Percentiles rank a stretch among this genome's conserved stretches.
These are phyloP conservation scores for Breviolum minutum DNA, from an alignment of 73 alveolate species.

Conservation along the genomic window DNA sequence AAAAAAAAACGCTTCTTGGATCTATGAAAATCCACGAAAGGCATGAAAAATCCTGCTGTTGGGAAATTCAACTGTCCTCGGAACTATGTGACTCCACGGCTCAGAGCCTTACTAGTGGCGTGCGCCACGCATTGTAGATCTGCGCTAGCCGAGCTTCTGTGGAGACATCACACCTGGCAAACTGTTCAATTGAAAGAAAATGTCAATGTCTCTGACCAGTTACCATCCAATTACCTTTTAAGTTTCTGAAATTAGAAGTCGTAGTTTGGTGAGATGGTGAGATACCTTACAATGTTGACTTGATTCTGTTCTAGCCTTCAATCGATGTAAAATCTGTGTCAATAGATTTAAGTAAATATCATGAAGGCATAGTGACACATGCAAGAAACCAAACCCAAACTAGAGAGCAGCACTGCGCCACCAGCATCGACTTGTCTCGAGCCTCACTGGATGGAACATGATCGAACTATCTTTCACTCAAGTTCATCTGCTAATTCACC, in stretches of 20 bases:
- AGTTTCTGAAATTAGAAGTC: too few relatives aligned
- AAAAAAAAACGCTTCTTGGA: background rate
- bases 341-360: too few relatives aligned
- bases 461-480: background rate
- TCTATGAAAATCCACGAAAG: background rate
- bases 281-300: too few relatives aligned
- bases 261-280: too few relatives aligned
- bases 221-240: too few relatives aligned
- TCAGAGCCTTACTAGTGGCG: constrained; percentile 6
- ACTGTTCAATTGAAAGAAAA: background rate
- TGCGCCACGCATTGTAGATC: constrained; percentile 93
- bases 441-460: background rate
- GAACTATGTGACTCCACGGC: too few relatives aligned
- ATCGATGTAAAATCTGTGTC: too few relatives aligned
- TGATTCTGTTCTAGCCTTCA: too few relatives aligned
- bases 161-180: constrained; percentile 83
- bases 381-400: background rate
- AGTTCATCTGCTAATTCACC: background rate
- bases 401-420: constrained; percentile 31
- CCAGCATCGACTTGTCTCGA: constrained; percentile 32
- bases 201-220: too few relatives aligned
- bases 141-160: constrained; percentile 63
- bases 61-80: too few relatives aligned
- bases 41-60: background rate
- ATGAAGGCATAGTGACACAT: background rate